These are phyloP conservation scores for Sesbania bispinosa DNA, from an alignment of 306 rosid genomes.

Conservation along the genomic window DNA sequence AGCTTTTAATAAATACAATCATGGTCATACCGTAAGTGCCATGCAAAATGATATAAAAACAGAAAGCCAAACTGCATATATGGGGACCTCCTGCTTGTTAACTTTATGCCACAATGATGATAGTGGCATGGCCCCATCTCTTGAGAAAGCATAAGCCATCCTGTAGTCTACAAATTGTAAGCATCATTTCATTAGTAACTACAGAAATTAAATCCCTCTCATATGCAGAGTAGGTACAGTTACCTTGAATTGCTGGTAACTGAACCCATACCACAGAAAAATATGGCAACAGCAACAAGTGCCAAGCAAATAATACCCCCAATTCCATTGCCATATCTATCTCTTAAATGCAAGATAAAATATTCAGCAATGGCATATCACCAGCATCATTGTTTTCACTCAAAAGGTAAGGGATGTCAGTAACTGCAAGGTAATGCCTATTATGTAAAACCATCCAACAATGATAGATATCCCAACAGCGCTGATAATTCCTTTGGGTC, in stretches of 20 bases:
- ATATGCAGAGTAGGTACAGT: background rate
- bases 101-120: slow-evolving; percentile 84
- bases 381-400: slow-evolving; percentile 77
- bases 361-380: slow-evolving; percentile 89
- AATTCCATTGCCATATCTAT: slow-evolving; percentile 79
- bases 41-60: slow-evolving; percentile 70
- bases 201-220: background rate
- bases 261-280: slow-evolving; percentile 86
- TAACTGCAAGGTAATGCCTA: slow-evolving; percentile 82
- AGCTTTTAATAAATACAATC: background rate
- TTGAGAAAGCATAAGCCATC: slow-evolving; percentile 97
- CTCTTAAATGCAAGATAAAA: slow-evolving; percentile 73
- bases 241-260: slow-evolving; percentile 95
- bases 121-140: slow-evolving; percentile 97
- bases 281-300: slow-evolving; percentile 70
- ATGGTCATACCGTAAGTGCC: slow-evolving; percentile 70
- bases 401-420: slow-evolving; percentile 69
- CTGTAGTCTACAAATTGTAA: slow-evolving; percentile 39
- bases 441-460: slow-evolving; percentile 82
- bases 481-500: slow-evolving; percentile 90
- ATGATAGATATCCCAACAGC: slow-evolving; percentile 76
- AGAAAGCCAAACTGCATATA: slow-evolving; percentile 88
- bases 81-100: slow-evolving; percentile 68
- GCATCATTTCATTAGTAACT: background rate
- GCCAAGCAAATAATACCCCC: slow-evolving; percentile 91